These are phyloP conservation scores for Euphorbia celastroides DNA, from an alignment of 441 rosid species.

Conservation along the genomic window DNA sequence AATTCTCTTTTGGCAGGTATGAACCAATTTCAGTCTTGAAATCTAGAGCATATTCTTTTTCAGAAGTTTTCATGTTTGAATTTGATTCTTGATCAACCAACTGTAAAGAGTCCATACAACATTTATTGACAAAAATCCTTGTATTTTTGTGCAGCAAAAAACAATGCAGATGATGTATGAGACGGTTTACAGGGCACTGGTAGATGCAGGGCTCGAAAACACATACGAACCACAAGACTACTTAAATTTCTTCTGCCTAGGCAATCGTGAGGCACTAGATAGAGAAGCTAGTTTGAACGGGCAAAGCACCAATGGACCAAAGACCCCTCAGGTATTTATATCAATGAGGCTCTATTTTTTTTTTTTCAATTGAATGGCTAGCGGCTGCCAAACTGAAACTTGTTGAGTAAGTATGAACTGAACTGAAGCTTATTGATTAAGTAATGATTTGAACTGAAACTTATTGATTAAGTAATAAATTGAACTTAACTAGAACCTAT, in stretches of 20 bases:
- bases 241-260: slow-evolving; percentile 88
- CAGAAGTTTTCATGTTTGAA: not conserved
- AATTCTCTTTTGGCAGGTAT: slow-evolving; percentile 96
- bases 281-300: slow-evolving; percentile 17
- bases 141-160: slow-evolving; percentile 51
- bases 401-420: too few species aligned
- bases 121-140: slow-evolving; percentile 7
- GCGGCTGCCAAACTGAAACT: too few species aligned
- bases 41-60: not conserved
- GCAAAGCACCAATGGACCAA: slow-evolving; percentile 35
- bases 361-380: not conserved
- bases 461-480: too few species aligned
- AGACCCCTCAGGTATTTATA: slow-evolving; percentile 53
- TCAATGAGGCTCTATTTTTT: not conserved
- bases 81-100: not conserved
- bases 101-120: not conserved
- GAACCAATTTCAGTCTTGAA: not conserved
- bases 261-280: slow-evolving; percentile 64
- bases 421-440: too few species aligned
- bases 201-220: slow-evolving; percentile 68
- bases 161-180: slow-evolving; percentile 99
- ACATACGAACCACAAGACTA: slow-evolving; percentile 70
- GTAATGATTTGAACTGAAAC: too few species aligned
- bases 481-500: too few species aligned
- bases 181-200: slow-evolving; percentile 69